phyloP scores from a whole-genome alignment of 164 flowering plant species.

The Chimonanthus salicifolius region DNA sequence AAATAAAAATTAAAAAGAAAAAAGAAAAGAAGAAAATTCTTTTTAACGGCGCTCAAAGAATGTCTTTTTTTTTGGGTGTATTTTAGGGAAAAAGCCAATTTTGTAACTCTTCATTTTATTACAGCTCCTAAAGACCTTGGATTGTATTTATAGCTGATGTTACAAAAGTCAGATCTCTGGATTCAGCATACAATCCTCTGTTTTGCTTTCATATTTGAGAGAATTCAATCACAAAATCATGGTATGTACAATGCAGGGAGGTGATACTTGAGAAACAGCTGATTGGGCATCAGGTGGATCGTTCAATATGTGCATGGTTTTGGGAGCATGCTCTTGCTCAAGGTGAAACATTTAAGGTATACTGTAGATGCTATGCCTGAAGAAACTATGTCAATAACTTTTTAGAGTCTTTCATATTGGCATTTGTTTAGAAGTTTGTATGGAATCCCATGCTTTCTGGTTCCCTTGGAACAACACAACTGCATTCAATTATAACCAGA shows the following conservation, averaged over 20 bases:
- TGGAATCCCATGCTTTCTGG: background rate
- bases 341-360: conserved; percentile 80
- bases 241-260: conserved; percentile 41
- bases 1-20: no score
- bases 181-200: no score
- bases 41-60: no score
- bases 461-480: background rate
- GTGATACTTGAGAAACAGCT: conserved; percentile 96
- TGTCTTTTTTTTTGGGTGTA: no score
- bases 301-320: conserved; percentile 91
- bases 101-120: no score
- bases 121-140: no score
- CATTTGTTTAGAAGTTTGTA: background rate
- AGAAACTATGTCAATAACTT: background rate
- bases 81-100: no score
- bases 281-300: conserved; percentile 82
- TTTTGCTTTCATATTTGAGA: background rate
- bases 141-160: no score
- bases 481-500: no score
- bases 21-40: no score
- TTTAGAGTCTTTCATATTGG: background rate
- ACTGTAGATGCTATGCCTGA: background rate
- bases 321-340: conserved; percentile 77
- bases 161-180: background rate
- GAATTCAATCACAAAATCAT: background rate